A percentile compares a stretch with the other conserved stretches of the same genome.
Conservation (phyloP, 2,329 filamentous ascomycete genomes). For the Sporothrix sp. region DNA sequence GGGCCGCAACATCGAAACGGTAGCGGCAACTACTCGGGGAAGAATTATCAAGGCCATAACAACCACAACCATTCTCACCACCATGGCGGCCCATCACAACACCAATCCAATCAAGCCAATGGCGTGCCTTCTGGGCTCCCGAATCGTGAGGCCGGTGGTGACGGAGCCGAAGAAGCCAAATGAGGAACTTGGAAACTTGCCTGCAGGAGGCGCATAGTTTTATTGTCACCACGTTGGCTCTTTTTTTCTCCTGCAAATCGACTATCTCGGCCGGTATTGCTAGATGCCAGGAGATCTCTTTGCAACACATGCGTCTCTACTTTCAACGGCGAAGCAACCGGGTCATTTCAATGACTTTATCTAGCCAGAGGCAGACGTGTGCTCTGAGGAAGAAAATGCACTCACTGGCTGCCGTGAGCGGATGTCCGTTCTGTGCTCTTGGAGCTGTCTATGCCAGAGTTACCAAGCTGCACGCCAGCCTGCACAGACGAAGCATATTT, state of each 20-base stretch:
- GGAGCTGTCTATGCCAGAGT: too few relatives aligned
- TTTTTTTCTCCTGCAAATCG: neutral
- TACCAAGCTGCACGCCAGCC: too few relatives aligned
- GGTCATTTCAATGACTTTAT: too few relatives aligned
- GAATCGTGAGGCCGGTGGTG: slow-evolving; percentile 25
- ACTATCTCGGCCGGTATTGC: neutral
- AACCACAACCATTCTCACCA: slow-evolving; percentile 15
- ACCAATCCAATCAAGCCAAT: slow-evolving; percentile 31
- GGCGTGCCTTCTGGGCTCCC: slow-evolving; percentile 25
- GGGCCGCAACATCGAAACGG: slow-evolving; percentile 50
- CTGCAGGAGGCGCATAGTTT: neutral
- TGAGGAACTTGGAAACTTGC: slow-evolving; percentile 11
- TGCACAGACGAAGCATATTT: neutral
- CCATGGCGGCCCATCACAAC: slow-evolving; percentile 8
- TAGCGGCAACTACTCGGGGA: slow-evolving; percentile 40
- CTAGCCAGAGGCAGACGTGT: too few relatives aligned
- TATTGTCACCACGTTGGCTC: neutral
- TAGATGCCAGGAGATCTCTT: neutral
- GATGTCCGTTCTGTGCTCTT: too few relatives aligned
- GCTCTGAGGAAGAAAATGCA: too few relatives aligned
- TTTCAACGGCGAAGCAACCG: too few relatives aligned
- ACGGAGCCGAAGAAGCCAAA: slow-evolving; percentile 37
- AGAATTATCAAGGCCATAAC: slow-evolving; percentile 39
- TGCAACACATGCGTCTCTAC: too few relatives aligned
- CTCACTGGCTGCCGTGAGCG: neutral